Conservation (phyloP, 805 yeast species). For the Yamadazyma paraphyllophila region DNA sequence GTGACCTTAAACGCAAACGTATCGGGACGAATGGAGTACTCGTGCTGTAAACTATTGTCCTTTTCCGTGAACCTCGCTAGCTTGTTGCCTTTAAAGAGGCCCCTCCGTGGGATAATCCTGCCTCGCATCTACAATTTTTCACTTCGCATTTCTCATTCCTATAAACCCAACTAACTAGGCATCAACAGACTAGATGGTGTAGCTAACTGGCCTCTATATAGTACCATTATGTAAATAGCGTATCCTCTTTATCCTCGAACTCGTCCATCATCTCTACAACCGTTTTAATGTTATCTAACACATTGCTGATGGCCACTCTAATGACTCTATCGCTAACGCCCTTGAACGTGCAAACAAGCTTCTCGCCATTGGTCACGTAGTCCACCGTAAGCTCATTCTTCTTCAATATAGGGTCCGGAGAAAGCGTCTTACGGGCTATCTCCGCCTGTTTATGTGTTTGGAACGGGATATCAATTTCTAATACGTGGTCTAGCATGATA, state of each 20-base stretch:
- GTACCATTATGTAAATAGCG: conserved; percentile 10
- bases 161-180: not conserved
- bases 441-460: conserved; percentile 54
- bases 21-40: conserved; percentile 45
- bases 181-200: no score
- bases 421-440: conserved; percentile 59
- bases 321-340: conserved; percentile 72
- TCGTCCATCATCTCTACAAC: conserved; percentile 79
- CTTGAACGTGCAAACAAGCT: conserved; percentile 47
- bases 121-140: conserved; percentile 3
- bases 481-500: conserved; percentile 9
- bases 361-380: conserved; percentile 35
- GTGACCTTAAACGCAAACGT: conserved; percentile 44
- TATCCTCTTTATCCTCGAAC: conserved; percentile 44
- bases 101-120: conserved; percentile 2
- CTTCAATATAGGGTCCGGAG: conserved; percentile 80
- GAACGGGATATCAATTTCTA: conserved; percentile 61
- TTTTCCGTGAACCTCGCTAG: conserved; percentile 12
- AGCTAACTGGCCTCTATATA: no score
- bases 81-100: conserved; percentile 11
- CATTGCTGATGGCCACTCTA: conserved; percentile 80
- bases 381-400: conserved; percentile 59
- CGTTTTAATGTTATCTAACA: conserved; percentile 73
- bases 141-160: conserved; percentile 1
- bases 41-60: conserved; percentile 30